Evolutionary conservation across 2,329 filamentous ascomycete genomes (phyloP), one percentile per base, ranked within the genome.

Genomic region (Ceratocystis cubensis): DNA sequence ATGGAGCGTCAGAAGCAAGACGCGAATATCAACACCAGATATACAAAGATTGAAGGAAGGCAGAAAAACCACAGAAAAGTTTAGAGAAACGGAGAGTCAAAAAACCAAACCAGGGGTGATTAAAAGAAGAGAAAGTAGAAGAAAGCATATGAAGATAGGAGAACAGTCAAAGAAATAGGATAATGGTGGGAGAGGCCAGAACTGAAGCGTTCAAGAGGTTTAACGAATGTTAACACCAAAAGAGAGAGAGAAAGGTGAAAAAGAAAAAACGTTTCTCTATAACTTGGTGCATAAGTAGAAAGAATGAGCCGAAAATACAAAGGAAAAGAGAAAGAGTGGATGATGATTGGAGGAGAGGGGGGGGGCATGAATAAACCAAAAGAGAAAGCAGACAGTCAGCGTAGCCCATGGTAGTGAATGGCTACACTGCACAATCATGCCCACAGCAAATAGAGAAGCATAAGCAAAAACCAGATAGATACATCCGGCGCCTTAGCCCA

Each of bases 401-500:
- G 5, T 25, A 33, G 56, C 17, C 5, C 17, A 4, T 17, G 44
- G 5, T 25, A n/a, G 48, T 22, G 45, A 41, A 13, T 15, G 13
- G 10, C 37, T 15, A 15, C n/a, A 3, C 5, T 8, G 2, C 37
- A 48, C 46, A 37, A 28, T 25, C 41, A 56, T 50, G 48, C 15
- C 5, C 20, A 13, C 25, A 46, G 13, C n/a, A 25, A 22, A 56
- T 33, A 22, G 59, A 46, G 33, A 59, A 37, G 63, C 10, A 33
- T 22, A 30, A 7, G 28, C 33, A 57, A 44, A 25, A 6, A 10
- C 17, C 63, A 25, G 37, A 41, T 10, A 37, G 37, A 41, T 15
- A 15, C 37, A 15, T 41, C 1, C 3, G 37, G 3, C 13, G 7
- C 69, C 63, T 72, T 73, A 81, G 69, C 81, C 79, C 76, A 82